These are phyloP conservation scores for Crucihimalaya himalaica DNA, from an alignment of 345 rosid genomes.

Conservation along the genomic window DNA sequence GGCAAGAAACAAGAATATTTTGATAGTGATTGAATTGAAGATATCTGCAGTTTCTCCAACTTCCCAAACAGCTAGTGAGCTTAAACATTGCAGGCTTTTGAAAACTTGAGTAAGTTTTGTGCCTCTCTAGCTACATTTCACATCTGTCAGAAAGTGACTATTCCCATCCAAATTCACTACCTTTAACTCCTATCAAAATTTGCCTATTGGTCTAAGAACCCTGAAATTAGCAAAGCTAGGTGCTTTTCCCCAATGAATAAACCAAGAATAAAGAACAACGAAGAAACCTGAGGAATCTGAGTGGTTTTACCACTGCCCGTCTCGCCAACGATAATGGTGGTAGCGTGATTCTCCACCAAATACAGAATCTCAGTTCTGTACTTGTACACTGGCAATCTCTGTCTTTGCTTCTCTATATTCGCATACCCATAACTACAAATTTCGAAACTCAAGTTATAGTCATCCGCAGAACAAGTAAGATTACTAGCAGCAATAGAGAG, in stretches of 20 bases:
- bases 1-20: not conserved
- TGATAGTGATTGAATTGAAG: not conserved
- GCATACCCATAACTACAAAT: constrained; percentile 60
- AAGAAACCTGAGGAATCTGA: constrained; percentile 87
- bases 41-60: not conserved
- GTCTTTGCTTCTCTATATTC: constrained; percentile 82
- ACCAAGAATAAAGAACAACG: not conserved
- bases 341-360: constrained; percentile 85
- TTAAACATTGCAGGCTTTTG: not conserved
- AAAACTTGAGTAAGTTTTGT: not conserved
- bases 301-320: constrained; percentile 99
- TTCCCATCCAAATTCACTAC: not conserved
- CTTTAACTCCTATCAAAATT: not conserved
- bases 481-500: not conserved
- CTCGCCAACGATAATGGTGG: constrained; percentile 92
- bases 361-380: constrained; percentile 77
- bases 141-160: not conserved
- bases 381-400: constrained; percentile 87
- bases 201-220: not conserved
- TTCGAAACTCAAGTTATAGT: not conserved
- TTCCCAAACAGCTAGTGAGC: constrained; percentile 12
- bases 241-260: not conserved
- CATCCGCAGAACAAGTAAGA: not conserved
- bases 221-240: not conserved
- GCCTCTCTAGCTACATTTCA: constrained; percentile 13